Conservation (phyloP, 805 yeast genomes). For the Kodamaea leandrae region DNA sequence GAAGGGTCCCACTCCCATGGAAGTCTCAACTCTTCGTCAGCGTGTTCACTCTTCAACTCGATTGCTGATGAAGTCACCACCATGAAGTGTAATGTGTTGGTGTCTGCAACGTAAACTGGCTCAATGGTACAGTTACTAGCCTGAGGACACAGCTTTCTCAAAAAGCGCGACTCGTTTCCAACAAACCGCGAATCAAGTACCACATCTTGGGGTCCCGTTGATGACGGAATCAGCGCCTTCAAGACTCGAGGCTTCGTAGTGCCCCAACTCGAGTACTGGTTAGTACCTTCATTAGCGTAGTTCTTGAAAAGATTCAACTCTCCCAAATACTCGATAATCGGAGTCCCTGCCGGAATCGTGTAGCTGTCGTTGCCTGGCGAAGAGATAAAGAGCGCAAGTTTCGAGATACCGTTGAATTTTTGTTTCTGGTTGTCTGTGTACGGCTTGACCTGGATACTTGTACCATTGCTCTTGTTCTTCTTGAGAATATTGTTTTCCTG, state of each 20-base stretch:
- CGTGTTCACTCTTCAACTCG: constrained; percentile 26
- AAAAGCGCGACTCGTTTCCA: constrained; percentile 74
- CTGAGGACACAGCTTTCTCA: constrained; percentile 63
- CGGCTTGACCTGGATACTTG: constrained; percentile 49
- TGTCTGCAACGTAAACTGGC: constrained; percentile 44
- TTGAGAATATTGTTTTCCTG: constrained; percentile 28
- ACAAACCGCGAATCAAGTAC: constrained; percentile 74
- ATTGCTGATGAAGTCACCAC: constrained; percentile 58
- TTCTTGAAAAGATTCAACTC: constrained; percentile 64
- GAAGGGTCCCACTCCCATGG: constrained; percentile 86
- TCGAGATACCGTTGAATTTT: constrained; percentile 67
- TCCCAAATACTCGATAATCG: constrained; percentile 66
- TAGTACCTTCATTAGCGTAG: constrained; percentile 62
- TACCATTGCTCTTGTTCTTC: constrained; percentile 21
- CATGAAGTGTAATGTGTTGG: constrained; percentile 45
- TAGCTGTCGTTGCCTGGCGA: constrained; percentile 13
- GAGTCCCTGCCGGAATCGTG: constrained; percentile 44
- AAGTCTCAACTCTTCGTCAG: constrained; percentile 71
- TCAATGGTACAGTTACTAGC: constrained; percentile 69
- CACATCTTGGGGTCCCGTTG: constrained; percentile 49
- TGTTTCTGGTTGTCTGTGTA: constrained; percentile 57
- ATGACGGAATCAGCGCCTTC: constrained; percentile 17
- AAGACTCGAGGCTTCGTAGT: constrained; percentile 50
- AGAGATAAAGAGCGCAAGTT: constrained; percentile 56
- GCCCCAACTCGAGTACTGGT: constrained; percentile 77